A percentile compares a stretch with the other conserved stretches of the same genome.
phyloP scores from a whole-genome alignment of 1,284 basidiomycete genomes.

The Erythrobasidium hasegawianum region DNA sequence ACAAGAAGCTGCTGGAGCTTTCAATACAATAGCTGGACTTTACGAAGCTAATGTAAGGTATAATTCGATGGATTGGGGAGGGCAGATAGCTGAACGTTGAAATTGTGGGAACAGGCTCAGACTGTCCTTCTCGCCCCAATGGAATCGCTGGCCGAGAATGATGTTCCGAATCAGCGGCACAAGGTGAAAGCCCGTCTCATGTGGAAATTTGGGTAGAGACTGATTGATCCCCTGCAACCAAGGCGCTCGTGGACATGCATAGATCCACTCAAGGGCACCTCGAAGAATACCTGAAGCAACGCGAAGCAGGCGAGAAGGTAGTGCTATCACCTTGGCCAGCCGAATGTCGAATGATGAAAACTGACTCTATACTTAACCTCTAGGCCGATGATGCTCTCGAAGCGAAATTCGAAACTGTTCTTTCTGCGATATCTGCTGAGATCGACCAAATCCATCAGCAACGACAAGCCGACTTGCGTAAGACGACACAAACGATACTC shows the following conservation, averaged over 20 bases:
- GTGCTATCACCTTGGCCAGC: too few species aligned
- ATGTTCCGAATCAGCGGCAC: slow-evolving; percentile 67
- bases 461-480: slow-evolving; percentile 40
- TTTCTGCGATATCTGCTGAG: slow-evolving; percentile 82
- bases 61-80: neutral
- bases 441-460: slow-evolving; percentile 57
- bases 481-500: slow-evolving; percentile 12
- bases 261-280: slow-evolving; percentile 54
- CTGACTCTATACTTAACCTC: slow-evolving; percentile 52
- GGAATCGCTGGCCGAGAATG: slow-evolving; percentile 67
- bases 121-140: slow-evolving; percentile 67
- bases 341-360: too few species aligned
- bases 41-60: slow-evolving; percentile 69
- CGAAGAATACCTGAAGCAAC: slow-evolving; percentile 64
- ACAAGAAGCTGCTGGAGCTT: slow-evolving; percentile 68
- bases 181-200: slow-evolving; percentile 53
- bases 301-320: slow-evolving; percentile 49
- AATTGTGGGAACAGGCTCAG: slow-evolving; percentile 57
- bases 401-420: slow-evolving; percentile 74
- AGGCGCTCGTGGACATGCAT: neutral
- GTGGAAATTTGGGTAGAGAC: neutral
- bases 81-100: neutral
- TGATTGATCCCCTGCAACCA: neutral
- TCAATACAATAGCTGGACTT: slow-evolving; percentile 69
- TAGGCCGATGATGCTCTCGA: slow-evolving; percentile 54